Evolutionary conservation across 805 yeast genomes (phyloP).

Genomic region (Starmerella tilneyi): DNA sequence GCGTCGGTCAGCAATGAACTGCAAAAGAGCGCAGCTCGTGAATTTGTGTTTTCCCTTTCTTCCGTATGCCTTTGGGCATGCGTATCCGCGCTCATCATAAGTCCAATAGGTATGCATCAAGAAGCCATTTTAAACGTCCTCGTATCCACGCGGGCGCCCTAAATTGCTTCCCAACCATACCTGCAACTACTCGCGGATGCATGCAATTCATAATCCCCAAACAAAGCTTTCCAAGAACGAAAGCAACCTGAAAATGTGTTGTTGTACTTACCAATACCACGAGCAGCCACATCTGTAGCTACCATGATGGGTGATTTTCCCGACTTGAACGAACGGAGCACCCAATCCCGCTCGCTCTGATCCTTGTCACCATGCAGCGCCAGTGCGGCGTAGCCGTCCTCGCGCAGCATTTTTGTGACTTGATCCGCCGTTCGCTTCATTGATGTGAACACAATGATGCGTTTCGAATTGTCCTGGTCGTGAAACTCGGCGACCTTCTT

Average conservation of each 20-base stretch:
- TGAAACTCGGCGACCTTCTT: constrained; percentile 78
- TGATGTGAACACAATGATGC: constrained; percentile 83
- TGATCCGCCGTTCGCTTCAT: constrained; percentile 98
- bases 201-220: constrained; percentile 2
- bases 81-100: constrained; percentile 12
- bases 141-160: constrained; percentile 17
- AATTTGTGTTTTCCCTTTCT: background rate
- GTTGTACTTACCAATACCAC: constrained; percentile 59
- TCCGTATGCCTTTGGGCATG: constrained; percentile 8
- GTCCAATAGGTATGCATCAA: constrained; percentile 12
- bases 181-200: constrained; percentile 15
- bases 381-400: constrained; percentile 97
- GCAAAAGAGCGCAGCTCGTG: too few species aligned
- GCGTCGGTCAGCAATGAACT: too few species aligned
- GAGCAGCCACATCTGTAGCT: constrained; percentile 98
- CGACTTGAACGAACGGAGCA: constrained; percentile 76
- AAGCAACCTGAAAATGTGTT: background rate
- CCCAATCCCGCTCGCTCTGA: constrained; percentile 99
- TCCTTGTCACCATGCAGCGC: constrained; percentile 98
- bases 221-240: background rate
- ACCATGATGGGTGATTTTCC: constrained; percentile 96
- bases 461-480: constrained; percentile 46
- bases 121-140: constrained; percentile 17
- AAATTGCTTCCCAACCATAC: constrained; percentile 24
- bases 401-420: constrained; percentile 78